Evolutionary conservation across 2,329 filamentous ascomycete genomes (phyloP).

Genomic region (Diaporthe citriasiana): DNA sequence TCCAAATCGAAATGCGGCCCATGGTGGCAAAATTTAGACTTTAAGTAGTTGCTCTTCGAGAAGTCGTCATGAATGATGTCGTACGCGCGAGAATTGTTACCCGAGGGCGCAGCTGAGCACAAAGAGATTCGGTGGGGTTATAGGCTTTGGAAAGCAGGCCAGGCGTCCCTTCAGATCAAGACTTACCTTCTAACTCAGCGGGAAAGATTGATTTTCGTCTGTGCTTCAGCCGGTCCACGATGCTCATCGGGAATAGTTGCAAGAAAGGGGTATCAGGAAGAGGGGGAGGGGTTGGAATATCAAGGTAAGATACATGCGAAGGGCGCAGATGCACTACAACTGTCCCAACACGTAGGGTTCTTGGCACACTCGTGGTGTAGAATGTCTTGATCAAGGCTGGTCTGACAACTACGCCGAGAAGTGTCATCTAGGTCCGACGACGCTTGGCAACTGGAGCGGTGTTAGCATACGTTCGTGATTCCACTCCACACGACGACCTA

Average conservation of each 20-base stretch:
- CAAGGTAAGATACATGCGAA: background rate
- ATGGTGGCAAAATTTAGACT: conserved; percentile 22
- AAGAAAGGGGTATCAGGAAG: conserved; percentile 3
- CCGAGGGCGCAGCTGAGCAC: conserved; percentile 20
- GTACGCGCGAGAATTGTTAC: background rate
- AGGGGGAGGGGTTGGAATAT: conserved; percentile 1
- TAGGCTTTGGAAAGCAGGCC: conserved; percentile 7
- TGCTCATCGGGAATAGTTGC: conserved; percentile 6
- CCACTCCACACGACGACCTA: conserved; percentile 40
- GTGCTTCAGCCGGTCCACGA: conserved; percentile 33
- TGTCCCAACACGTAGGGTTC: background rate
- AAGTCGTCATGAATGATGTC: conserved; percentile 30
- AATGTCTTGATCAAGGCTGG: conserved; percentile 52
- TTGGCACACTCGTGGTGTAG: conserved; percentile 11
- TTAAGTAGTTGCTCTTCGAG: conserved; percentile 8
- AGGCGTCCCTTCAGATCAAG: conserved; percentile 1
- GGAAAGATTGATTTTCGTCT: background rate
- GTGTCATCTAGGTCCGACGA: conserved; percentile 56
- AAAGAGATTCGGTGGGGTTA: background rate
- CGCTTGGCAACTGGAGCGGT: conserved; percentile 63
- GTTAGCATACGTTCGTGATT: conserved; percentile 48
- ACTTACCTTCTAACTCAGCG: conserved; percentile 38
- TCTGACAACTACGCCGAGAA: background rate
- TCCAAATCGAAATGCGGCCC: conserved; percentile 21
- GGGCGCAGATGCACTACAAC: conserved; percentile 44